phyloP scores from a whole-genome alignment of 169 alveolate genomes.

The Pseudocohnilembus persalinus region DNA sequence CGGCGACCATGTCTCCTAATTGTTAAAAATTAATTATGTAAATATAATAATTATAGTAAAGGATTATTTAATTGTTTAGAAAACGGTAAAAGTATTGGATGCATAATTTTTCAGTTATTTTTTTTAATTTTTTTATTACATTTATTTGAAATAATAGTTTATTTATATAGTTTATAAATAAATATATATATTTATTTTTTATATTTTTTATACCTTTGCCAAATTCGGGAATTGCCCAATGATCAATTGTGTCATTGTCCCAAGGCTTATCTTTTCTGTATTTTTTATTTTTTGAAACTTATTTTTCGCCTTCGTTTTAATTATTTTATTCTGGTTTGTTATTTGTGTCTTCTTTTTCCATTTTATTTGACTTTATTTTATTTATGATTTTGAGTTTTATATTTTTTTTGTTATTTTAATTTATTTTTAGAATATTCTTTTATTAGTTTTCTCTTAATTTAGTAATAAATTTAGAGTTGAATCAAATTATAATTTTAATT shows the following conservation, averaged over 20 bases:
- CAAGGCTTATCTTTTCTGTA: slow-evolving; percentile 99
- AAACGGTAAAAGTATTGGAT: neutral
- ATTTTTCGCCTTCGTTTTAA: neutral
- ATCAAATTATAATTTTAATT: no score
- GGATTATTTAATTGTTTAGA: neutral
- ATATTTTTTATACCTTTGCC: slow-evolving; percentile 26
- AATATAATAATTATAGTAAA: neutral
- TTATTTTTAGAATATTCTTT: neutral
- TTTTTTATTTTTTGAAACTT: slow-evolving; percentile 77
- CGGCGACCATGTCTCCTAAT: slow-evolving; percentile 90
- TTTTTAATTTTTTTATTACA: no score
- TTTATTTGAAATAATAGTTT: no score
- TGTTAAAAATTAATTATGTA: slow-evolving; percentile 17
- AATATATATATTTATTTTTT: no score
- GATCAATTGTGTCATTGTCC: slow-evolving; percentile 97
- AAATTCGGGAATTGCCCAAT: slow-evolving; percentile 96
- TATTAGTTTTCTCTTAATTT: no score
- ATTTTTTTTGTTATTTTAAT: no score
- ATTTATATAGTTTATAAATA: no score
- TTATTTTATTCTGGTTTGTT: neutral
- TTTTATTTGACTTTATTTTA: no score
- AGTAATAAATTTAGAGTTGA: no score
- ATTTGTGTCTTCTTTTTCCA: neutral
- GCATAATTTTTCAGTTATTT: neutral
- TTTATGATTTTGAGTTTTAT: neutral